Evolutionary conservation across 2,329 filamentous ascomycete species (phyloP).

Genomic region (Hymenoscyphus fructigenus): DNA sequence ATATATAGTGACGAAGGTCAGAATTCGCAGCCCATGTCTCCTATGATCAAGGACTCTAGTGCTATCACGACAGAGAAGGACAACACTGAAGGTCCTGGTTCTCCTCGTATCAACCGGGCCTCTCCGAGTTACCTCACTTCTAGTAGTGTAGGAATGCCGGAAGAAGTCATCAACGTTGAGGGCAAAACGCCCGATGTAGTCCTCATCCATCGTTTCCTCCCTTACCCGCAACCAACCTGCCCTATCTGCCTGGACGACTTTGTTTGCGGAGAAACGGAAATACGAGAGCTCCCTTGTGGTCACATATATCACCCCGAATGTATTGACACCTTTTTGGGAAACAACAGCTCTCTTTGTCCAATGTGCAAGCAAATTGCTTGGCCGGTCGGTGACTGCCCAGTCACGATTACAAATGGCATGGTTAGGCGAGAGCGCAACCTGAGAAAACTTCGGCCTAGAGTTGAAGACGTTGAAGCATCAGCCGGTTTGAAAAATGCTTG

Average conservation of each 20-base stretch:
- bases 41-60: neutral
- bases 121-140: conserved; percentile 1
- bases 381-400: conserved; percentile 63
- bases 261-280: conserved; percentile 64
- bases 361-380: conserved; percentile 85
- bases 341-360: conserved; percentile 83
- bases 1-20: conserved; percentile 65
- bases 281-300: conserved; percentile 83
- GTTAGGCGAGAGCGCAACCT: conserved; percentile 76
- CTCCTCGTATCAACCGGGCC: conserved; percentile 6
- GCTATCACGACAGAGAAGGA: neutral
- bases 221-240: conserved; percentile 75
- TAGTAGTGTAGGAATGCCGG: neutral
- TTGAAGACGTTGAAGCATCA: conserved; percentile 22
- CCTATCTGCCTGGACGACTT: conserved; percentile 90
- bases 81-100: neutral
- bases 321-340: conserved; percentile 78
- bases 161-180: conserved; percentile 2
- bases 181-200: conserved; percentile 12
- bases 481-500: conserved; percentile 10
- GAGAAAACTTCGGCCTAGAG: conserved; percentile 42
- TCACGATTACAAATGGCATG: conserved; percentile 78
- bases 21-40: conserved; percentile 39
- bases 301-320: conserved; percentile 95
- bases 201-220: conserved; percentile 36